Conservation (phyloP, 441 rosid species). For the Euphorbia corollata region DNA sequence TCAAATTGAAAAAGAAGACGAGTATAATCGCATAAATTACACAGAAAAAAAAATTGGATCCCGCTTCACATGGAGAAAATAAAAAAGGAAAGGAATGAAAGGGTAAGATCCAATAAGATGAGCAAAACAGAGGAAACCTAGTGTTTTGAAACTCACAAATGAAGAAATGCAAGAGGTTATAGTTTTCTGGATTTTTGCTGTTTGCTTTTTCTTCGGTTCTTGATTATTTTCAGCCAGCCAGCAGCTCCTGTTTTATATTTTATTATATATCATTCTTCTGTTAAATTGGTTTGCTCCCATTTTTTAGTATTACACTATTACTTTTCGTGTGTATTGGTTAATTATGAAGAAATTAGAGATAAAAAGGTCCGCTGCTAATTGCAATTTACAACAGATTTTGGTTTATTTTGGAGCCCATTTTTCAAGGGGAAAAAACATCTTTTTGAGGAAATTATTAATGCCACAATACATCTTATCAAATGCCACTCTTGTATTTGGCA, state of each 20-base stretch:
- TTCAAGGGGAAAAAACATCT: background rate
- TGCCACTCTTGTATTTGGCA: no score
- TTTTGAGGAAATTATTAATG: background rate
- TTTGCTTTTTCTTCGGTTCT: background rate
- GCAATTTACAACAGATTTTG: background rate
- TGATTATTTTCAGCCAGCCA: constrained; percentile 17
- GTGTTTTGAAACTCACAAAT: constrained; percentile 22
- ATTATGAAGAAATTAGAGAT: no score
- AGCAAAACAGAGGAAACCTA: constrained; percentile 1
- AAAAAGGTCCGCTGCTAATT: no score
- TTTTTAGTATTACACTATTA: no score
- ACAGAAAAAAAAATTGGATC: constrained; percentile 27
- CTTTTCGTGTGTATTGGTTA: no score
- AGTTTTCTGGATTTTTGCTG: background rate
- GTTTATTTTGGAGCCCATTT: background rate
- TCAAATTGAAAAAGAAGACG: constrained; percentile 4
- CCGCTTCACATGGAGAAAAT: constrained; percentile 23
- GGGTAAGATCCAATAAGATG: constrained; percentile 4
- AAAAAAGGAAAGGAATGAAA: constrained; percentile 12
- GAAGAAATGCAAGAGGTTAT: background rate
- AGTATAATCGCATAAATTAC: constrained; percentile 11
- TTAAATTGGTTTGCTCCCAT: no score
- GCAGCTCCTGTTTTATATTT: no score
- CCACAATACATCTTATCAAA: no score
- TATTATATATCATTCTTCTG: no score